These are phyloP conservation scores for Populus hybrid DNA, from an alignment of 441 rosid genomes.

Conservation along the genomic window DNA sequence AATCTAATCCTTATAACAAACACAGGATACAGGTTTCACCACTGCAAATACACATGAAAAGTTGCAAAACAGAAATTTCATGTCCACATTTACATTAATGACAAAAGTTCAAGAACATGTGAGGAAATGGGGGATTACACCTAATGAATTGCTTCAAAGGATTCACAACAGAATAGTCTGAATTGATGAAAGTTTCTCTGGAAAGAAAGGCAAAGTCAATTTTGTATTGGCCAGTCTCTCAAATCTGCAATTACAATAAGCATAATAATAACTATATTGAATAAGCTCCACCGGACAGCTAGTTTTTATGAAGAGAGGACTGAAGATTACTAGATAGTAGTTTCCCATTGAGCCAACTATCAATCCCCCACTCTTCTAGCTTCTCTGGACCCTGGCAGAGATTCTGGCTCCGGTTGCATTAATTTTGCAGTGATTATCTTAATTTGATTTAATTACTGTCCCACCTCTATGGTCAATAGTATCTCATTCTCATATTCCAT, in stretches of 20 bases:
- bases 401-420: background rate
- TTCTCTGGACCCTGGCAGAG: background rate
- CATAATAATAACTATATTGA: background rate
- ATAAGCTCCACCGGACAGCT: background rate
- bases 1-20: background rate
- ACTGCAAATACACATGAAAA: background rate
- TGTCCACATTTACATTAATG: background rate
- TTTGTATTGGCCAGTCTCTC: background rate
- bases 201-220: background rate
- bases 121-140: background rate
- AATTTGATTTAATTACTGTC: background rate
- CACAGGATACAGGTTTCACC: background rate
- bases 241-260: background rate
- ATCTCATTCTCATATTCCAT: background rate
- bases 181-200: background rate
- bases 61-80: background rate
- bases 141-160: background rate
- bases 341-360: background rate
- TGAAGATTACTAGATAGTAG: background rate
- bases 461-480: background rate
- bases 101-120: background rate
- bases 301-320: background rate
- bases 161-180: background rate
- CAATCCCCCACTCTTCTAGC: background rate
- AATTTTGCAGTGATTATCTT: background rate